Base-by-base conservation (phyloP, 2,329 filamentous ascomycete species). In the Fusarium graminum region DNA sequence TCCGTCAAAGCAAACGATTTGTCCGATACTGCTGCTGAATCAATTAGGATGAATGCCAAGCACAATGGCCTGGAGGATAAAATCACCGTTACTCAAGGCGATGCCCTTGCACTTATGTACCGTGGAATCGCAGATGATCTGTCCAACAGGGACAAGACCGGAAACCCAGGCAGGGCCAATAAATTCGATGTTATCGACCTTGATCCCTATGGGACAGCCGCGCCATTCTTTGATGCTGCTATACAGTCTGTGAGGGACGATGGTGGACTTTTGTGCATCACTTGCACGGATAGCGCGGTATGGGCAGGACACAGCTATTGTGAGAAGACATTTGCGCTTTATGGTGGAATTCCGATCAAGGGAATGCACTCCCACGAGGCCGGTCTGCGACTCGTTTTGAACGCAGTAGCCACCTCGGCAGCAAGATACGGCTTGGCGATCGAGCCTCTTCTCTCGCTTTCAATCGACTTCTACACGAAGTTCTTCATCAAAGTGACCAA, bases 181-280 rank as follows among this genome's bases (percentile, higher is more conserved):
- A 84, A 88, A 74, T 99, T 97, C 76, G 92, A 98, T 77, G 94
- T 97, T 22, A 95, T 99, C 66, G 95, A 99, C 76, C 85, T 99
- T 29, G 95, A 99, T 76, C 95, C 95, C 0, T 99, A 99, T 73
- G 95, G 95, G 40, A 96, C 93, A 0, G 95, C 94, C 1, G 92
- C 92, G 11, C 92, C 92, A 2, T 99, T 99, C 77, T 85, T 99
- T 52, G 95, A 99, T 75, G 89, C 92, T 2, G 93, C 95, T 2
- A 83, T 99, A 10, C 94, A 97, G 78, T 88, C 92, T 2, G 86
- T 97, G 9, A 88, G 85, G 46, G 86, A 91, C 66, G 92, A 97
- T 70, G 94, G 94, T 2, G 95, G 95, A 6, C 83, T 99, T 38
- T 85, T 99, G 6, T 97, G 94, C 76, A 91, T 99, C 7, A 99